phyloP scores from a whole-genome alignment of 1,284 basidiomycete species.

The Heterobasidion irregulare region DNA sequence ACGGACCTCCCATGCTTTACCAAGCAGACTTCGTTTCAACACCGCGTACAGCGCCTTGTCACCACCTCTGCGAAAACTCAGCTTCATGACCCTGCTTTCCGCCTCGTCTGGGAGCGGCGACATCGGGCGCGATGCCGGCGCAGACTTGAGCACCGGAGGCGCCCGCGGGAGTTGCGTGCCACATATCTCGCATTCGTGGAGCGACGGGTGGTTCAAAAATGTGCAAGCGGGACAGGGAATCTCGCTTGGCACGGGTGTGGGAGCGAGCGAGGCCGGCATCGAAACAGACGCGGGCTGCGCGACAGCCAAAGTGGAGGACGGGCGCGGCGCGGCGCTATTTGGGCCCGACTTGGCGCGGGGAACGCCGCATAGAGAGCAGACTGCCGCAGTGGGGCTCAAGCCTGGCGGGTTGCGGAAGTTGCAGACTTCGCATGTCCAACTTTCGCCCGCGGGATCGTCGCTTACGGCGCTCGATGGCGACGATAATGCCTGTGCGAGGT shows the following conservation, averaged over 20 bases:
- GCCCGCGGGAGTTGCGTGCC: conserved; percentile 48
- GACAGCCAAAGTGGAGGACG: conserved; percentile 11
- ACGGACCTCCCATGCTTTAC: conserved; percentile 78
- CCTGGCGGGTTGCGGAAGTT: conserved; percentile 73
- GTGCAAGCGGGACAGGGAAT: conserved; percentile 84
- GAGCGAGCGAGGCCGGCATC: conserved; percentile 24
- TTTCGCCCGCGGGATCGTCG: conserved; percentile 30
- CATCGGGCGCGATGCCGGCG: conserved; percentile 47
- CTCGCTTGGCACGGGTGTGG: conserved; percentile 15
- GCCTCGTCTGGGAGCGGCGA: conserved; percentile 30
- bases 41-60: conserved; percentile 79
- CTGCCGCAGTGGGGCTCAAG: conserved; percentile 48
- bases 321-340: conserved; percentile 12
- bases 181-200: conserved; percentile 85
- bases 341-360: conserved; percentile 33
- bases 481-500: conserved; percentile 34
- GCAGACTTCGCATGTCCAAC: conserved; percentile 85
- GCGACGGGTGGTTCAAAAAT: conserved; percentile 81
- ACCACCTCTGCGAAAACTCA: conserved; percentile 90
- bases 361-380: conserved; percentile 71
- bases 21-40: conserved; percentile 69
- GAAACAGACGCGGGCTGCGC: conserved; percentile 20
- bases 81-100: conserved; percentile 41
- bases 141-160: conserved; percentile 39
- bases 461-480: conserved; percentile 5